A percentile compares a stretch with the other conserved stretches of the same genome.
phyloP scores from a whole-genome alignment of 495 filamentous ascomycete species.

The Xylaria castorea region DNA sequence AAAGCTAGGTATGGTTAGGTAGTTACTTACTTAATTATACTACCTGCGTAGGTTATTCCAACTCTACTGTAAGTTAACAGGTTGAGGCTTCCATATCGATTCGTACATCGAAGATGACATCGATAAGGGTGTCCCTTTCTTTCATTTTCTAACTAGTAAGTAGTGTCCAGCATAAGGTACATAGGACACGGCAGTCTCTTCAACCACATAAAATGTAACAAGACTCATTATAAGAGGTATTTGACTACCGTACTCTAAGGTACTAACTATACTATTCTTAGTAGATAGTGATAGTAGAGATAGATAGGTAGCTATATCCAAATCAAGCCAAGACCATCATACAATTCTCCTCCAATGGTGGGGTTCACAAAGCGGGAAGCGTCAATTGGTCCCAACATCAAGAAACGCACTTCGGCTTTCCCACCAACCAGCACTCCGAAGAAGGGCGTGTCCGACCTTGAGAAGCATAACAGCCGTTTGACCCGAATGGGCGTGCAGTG shows the following conservation, averaged over 20 bases:
- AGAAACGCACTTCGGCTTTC: background rate
- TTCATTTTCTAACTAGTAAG: no score
- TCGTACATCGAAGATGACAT: background rate
- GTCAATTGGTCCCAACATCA: background rate
- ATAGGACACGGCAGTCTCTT: no score
- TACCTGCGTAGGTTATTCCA: no score
- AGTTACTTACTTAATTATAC: background rate
- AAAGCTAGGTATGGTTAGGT: no score
- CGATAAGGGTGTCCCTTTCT: background rate
- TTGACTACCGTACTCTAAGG: no score
- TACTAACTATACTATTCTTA: no score
- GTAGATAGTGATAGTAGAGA: background rate
- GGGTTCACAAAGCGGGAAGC: background rate
- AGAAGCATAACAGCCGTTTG: background rate
- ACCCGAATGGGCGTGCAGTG: background rate
- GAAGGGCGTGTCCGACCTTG: conserved; percentile 6
- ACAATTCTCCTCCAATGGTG: conserved; percentile 17
- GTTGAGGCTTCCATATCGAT: background rate
- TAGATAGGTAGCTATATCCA: conserved; percentile 7
- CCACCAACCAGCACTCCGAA: background rate
- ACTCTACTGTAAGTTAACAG: background rate
- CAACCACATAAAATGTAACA: no score
- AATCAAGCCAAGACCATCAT: conserved; percentile 6
- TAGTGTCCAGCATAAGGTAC: no score
- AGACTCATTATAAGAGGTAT: no score